phyloP scores from a whole-genome alignment of 176 grass and related monocot genomes.

The Ensete ventricosum region DNA sequence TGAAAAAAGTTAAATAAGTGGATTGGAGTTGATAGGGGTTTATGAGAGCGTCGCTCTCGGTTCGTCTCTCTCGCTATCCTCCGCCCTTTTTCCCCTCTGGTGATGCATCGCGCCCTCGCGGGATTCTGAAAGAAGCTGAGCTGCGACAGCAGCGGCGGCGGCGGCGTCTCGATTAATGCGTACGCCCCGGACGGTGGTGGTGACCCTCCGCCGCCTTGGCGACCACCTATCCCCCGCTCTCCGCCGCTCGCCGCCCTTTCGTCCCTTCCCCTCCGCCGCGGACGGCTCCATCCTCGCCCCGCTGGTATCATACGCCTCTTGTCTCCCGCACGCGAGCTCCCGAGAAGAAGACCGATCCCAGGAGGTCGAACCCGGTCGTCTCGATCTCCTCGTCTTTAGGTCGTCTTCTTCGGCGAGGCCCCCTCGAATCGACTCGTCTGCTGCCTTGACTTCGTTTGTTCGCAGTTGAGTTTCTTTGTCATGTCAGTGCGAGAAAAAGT shows the following conservation, averaged over 20 bases:
- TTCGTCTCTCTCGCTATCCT: neutral
- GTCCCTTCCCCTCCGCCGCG: conserved; percentile 16
- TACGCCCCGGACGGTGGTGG: conserved; percentile 31
- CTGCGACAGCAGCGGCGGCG: conserved; percentile 14
- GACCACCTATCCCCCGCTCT: neutral
- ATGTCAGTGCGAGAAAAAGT: neutral
- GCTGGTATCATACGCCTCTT: conserved; percentile 12
- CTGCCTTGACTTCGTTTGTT: conserved; percentile 11
- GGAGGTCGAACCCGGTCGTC: neutral
- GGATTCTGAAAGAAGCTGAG: conserved; percentile 29
- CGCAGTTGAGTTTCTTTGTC: conserved; percentile 28
- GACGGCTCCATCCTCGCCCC: conserved; percentile 12
- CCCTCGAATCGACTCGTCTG: conserved; percentile 13
- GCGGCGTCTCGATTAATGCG: conserved; percentile 21
- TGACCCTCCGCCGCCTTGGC: conserved; percentile 9
- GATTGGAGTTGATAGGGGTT: too few species aligned
- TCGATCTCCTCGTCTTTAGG: conserved; percentile 6
- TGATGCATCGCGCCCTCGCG: neutral
- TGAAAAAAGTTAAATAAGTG: too few species aligned
- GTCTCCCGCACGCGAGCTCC: conserved; percentile 26
- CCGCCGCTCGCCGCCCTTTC: neutral
- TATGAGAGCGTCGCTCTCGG: too few species aligned
- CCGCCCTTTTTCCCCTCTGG: neutral
- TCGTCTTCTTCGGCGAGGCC: conserved; percentile 15
- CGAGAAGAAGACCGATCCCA: conserved; percentile 23